These are phyloP conservation scores for Cicer cuneatum DNA, from an alignment of 306 rosid species.

Conservation along the genomic window DNA sequence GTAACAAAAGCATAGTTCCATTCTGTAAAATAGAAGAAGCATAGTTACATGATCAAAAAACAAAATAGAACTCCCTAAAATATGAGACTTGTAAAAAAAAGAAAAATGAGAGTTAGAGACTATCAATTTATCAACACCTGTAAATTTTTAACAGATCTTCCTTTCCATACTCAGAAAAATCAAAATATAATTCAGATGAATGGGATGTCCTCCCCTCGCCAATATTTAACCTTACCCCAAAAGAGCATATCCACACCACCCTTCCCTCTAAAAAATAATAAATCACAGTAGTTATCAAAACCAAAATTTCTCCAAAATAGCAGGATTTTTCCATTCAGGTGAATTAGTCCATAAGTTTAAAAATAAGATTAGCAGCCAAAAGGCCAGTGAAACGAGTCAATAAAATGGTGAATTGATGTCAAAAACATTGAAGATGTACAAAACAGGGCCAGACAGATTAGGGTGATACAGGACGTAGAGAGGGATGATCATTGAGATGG, in stretches of 20 bases:
- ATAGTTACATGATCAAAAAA: no score
- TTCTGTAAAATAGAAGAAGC: conserved; percentile 23
- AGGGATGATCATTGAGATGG: conserved; percentile 5
- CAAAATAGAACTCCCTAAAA: background rate
- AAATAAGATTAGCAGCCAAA: conserved; percentile 25
- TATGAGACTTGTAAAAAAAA: background rate
- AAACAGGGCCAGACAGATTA: background rate
- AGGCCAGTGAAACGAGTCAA: conserved; percentile 9
- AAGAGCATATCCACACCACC: background rate
- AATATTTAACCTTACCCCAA: conserved; percentile 26
- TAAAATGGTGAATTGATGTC: background rate
- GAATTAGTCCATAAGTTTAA: conserved; percentile 3
- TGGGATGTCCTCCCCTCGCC: conserved; percentile 15
- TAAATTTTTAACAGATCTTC: conserved; percentile 12
- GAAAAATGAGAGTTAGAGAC: background rate
- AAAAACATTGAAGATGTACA: conserved; percentile 18
- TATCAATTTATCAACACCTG: conserved; percentile 16
- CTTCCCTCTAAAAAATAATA: background rate
- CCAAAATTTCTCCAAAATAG: conserved; percentile 21
- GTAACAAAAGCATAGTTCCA: conserved; percentile 15
- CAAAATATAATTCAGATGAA: conserved; percentile 8
- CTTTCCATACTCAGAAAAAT: conserved; percentile 15
- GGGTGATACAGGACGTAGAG: background rate
- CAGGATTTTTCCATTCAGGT: conserved; percentile 5
- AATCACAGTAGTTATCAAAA: conserved; percentile 19